Evolutionary conservation across 768 basidiomycete genomes (phyloP), one percentile per base, ranked within the genome.

Genomic region (Phylloporus scabripes): DNA sequence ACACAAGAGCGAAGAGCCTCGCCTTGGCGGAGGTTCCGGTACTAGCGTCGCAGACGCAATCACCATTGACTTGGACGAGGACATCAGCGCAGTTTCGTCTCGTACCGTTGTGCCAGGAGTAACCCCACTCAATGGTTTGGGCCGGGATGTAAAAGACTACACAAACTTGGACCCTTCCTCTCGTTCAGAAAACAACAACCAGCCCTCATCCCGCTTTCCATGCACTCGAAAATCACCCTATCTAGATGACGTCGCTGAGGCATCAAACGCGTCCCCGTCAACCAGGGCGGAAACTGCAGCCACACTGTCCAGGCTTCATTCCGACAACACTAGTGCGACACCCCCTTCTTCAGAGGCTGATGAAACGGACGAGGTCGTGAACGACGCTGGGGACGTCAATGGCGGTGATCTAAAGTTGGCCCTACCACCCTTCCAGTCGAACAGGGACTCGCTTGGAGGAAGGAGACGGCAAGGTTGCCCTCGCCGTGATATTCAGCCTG

Each of bases 21-120:
- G 21, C 10, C 10, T 21, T 8, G n/a, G 18, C n/a, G 12, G 31
- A 24, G 50, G 42, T 41, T 51, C 43, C 4, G 56, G 64, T 24
- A 37, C 34, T 21, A 58, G 43, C 4, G 38, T 46, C 7, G 45
- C 48, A 52, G 43, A 61, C 7, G 64, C 58, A 40, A 64, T 66
- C 29, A 6, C 54, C 44, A 50, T 59, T 41, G 51, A 60, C 46
- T 55, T 52, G 24, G 62, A 62, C 31, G 50, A 65, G 37, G 55
- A 51, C 44, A 21, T 34, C 1, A 18, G 26, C 18, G 18, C 37
- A 1, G 31, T 29, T 15, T 46, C 48, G 18, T 37, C 39, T 31
- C 46, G 29, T 18, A 40, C 47, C 34, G 32, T 44, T 21, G 10
- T 14, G 12, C 42, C 26, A 46, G 46, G 36, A 41, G n/a, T n/a